Conservation (phyloP, 169 alveolate genomes). For the Cryptosporidium tyzzeri region DNA sequence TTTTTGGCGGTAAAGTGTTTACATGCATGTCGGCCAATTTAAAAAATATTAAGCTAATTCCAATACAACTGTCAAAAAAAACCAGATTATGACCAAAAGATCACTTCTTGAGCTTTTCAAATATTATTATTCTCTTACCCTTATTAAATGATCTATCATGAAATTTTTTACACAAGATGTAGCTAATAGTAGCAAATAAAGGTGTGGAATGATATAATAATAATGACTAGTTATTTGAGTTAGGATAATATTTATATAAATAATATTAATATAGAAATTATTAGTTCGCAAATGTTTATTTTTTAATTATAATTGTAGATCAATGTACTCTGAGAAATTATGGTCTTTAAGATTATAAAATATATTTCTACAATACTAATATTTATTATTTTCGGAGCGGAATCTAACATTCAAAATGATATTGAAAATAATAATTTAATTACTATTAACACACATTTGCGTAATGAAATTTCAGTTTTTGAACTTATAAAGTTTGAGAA, state of each 20-base stretch:
- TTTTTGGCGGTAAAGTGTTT: not conserved
- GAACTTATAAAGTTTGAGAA: slow-evolving; percentile 30
- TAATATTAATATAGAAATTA: not conserved
- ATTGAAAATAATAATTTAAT: not conserved
- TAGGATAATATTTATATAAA: not conserved
- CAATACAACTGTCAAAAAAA: not conserved
- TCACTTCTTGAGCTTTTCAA: too few species aligned
- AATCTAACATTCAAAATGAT: not conserved
- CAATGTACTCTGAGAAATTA: not conserved
- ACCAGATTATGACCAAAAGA: too few species aligned
- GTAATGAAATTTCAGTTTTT: slow-evolving; percentile 13
- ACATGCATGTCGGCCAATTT: not conserved
- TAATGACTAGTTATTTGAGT: not conserved
- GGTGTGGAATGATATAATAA: slow-evolving; percentile 5
- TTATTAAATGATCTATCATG: not conserved
- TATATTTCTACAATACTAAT: not conserved
- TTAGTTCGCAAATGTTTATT: not conserved
- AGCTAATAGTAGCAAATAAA: not conserved
- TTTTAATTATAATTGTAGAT: not conserved
- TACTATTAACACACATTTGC: not conserved
- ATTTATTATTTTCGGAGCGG: not conserved
- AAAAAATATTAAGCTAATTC: too few species aligned
- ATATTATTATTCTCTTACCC: not conserved
- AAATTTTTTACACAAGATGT: not conserved
- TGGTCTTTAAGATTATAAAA: not conserved